These are phyloP conservation scores for Cyclostephanos tholiformis DNA, from an alignment of 108 stramenopile genomes.

Conservation along the genomic window DNA sequence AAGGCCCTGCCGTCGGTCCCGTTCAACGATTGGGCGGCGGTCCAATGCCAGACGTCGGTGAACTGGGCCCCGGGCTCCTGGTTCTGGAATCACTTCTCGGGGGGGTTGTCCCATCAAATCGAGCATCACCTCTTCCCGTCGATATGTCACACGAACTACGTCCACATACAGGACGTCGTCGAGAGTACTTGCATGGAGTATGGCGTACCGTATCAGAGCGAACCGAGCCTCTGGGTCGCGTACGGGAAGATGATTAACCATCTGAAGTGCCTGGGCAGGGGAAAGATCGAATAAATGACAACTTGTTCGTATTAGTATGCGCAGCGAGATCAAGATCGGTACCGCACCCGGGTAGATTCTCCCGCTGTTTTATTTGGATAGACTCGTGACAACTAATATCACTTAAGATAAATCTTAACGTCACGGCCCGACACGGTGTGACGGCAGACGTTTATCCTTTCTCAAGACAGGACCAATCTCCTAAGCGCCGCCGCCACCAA, in stretches of 20 bases:
- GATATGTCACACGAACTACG: constrained; percentile 72
- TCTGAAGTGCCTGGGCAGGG: constrained; percentile 53
- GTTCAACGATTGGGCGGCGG: constrained; percentile 78
- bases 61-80: constrained; percentile 66
- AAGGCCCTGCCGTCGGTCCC: constrained; percentile 34
- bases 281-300: constrained; percentile 17
- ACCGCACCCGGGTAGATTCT: no score
- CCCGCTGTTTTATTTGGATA: no score
- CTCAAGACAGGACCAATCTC: constrained; percentile 56
- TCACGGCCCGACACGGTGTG: no score
- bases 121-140: constrained; percentile 90
- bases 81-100: constrained; percentile 80
- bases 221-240: constrained; percentile 46
- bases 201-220: constrained; percentile 62
- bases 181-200: constrained; percentile 59
- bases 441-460: no score
- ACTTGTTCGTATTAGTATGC: no score
- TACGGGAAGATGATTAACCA: constrained; percentile 61
- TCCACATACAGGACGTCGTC: constrained; percentile 60
- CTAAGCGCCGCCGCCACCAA: constrained; percentile 66
- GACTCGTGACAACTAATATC: no score
- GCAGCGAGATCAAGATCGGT: no score
- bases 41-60: constrained; percentile 81
- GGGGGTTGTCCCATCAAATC: constrained; percentile 89
- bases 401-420: no score